Percentiles rank a stretch among this genome's conserved stretches.
These are phyloP conservation scores for Isoetes taiwanensis DNA, from an alignment of 75 land plant genomes.

Conservation along the genomic window DNA sequence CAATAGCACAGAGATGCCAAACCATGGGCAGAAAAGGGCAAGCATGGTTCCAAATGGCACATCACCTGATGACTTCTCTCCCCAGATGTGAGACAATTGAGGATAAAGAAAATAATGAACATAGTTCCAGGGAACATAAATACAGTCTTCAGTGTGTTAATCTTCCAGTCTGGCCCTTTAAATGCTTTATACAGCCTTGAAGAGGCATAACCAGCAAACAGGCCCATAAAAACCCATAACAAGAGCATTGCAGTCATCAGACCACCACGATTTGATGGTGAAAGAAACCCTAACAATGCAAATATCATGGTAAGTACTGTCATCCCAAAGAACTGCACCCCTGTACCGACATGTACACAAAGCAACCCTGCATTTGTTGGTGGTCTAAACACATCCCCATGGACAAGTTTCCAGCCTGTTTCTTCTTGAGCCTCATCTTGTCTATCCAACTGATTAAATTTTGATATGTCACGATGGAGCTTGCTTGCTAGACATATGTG, in stretches of 20 bases:
- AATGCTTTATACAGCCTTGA: slow-evolving; percentile 74
- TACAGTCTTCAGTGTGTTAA: slow-evolving; percentile 55
- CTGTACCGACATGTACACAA: slow-evolving; percentile 82
- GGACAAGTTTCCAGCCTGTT: slow-evolving; percentile 91
- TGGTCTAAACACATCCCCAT: slow-evolving; percentile 95
- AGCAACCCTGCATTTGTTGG: slow-evolving; percentile 59
- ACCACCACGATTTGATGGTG: slow-evolving; percentile 83
- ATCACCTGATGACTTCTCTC: slow-evolving; percentile 61
- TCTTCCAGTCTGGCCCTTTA: slow-evolving; percentile 89
- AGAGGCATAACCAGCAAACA: slow-evolving; percentile 74
- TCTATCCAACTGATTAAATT: slow-evolving; percentile 83
- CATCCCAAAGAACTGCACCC: slow-evolving; percentile 85
- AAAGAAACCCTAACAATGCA: slow-evolving; percentile 72
- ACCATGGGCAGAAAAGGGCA: slow-evolving; percentile 42
- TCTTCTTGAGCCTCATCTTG: slow-evolving; percentile 95
- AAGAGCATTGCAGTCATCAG: slow-evolving; percentile 92
- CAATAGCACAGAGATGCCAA: slow-evolving; percentile 49
- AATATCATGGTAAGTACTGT: slow-evolving; percentile 77
- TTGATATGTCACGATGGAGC: slow-evolving; percentile 79
- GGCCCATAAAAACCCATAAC: slow-evolving; percentile 91
- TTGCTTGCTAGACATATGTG: too few species aligned
- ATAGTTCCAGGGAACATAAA: slow-evolving; percentile 55
- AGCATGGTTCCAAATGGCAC: slow-evolving; percentile 41
- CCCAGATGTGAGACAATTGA: slow-evolving; percentile 73
- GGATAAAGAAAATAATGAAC: slow-evolving; percentile 49